Conservation (phyloP, 768 basidiomycete species). For the Mycena haematopus region DNA sequence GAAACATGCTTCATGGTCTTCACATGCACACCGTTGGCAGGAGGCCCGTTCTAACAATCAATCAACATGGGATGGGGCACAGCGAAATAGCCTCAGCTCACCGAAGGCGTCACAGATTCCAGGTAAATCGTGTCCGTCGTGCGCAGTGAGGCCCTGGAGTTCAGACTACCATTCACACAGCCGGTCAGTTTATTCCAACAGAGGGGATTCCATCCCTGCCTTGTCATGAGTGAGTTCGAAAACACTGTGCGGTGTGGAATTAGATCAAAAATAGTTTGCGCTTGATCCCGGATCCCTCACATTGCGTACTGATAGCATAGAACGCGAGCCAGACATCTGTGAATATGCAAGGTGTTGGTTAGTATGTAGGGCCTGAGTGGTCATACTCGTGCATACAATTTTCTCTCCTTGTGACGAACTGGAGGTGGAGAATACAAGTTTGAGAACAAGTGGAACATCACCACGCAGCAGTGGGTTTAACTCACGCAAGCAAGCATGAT, state of each 20-base stretch:
- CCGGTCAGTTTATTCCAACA: background rate
- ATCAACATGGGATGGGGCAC: too few relatives aligned
- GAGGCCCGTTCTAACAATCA: too few relatives aligned
- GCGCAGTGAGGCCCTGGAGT: background rate
- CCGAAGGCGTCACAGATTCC: background rate
- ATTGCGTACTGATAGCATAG: background rate
- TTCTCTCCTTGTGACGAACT: background rate
- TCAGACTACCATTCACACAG: background rate
- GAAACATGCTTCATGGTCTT: too few relatives aligned
- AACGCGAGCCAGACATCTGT: background rate
- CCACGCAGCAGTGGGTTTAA: background rate
- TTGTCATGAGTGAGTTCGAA: background rate
- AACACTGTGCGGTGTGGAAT: background rate
- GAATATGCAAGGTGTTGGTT: background rate
- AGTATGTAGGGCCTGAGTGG: background rate
- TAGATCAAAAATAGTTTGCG: background rate
- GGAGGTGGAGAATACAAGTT: background rate
- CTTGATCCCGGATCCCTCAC: background rate
- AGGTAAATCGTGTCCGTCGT: background rate
- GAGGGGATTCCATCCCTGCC: background rate
- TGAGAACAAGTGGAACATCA: background rate
- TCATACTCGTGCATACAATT: background rate
- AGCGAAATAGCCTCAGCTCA: background rate
- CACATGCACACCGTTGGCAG: too few relatives aligned
- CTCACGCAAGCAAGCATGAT: background rate